Conservation (phyloP, 2,329 filamentous ascomycete species). For the Aureobasidium sp. region DNA sequence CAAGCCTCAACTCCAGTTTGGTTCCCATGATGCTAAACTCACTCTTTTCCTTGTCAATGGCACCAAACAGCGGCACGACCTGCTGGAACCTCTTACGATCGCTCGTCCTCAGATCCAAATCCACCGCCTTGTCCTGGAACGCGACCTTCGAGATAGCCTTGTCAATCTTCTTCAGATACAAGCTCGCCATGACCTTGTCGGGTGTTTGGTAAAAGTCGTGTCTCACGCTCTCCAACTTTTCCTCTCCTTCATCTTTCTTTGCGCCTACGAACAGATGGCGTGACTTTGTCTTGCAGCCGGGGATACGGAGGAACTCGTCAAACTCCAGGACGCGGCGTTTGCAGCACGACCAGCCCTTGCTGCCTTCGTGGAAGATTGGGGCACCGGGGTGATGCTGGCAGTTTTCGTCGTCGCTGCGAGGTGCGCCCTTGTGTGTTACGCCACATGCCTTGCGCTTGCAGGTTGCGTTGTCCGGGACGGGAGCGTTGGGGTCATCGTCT, state of each 20-base stretch:
- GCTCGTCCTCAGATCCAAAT: constrained; percentile 74
- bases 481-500: constrained; percentile 68
- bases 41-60: constrained; percentile 67
- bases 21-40: constrained; percentile 76
- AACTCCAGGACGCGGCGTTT: constrained; percentile 93
- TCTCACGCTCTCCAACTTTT: constrained; percentile 67
- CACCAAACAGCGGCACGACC: constrained; percentile 64
- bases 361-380: constrained; percentile 94
- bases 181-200: constrained; percentile 73
- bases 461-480: constrained; percentile 62
- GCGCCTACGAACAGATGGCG: constrained; percentile 77
- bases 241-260: constrained; percentile 55
- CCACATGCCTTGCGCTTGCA: constrained; percentile 75
- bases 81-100: constrained; percentile 77
- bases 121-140: constrained; percentile 55
- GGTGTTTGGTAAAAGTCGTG: constrained; percentile 94
- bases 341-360: constrained; percentile 96
- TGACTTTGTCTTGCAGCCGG: constrained; percentile 75
- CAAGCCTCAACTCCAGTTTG: constrained; percentile 74
- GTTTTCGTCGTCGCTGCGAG: constrained; percentile 57
- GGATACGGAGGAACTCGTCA: constrained; percentile 94
- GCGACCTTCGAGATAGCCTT: constrained; percentile 65
- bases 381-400: constrained; percentile 85
- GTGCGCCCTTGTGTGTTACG: constrained; percentile 52
- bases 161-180: constrained; percentile 96